Evolutionary conservation across 1,284 basidiomycete genomes (phyloP), one percentile per base, ranked within the genome.

Genomic region (Apiotrichum laibachii): DNA sequence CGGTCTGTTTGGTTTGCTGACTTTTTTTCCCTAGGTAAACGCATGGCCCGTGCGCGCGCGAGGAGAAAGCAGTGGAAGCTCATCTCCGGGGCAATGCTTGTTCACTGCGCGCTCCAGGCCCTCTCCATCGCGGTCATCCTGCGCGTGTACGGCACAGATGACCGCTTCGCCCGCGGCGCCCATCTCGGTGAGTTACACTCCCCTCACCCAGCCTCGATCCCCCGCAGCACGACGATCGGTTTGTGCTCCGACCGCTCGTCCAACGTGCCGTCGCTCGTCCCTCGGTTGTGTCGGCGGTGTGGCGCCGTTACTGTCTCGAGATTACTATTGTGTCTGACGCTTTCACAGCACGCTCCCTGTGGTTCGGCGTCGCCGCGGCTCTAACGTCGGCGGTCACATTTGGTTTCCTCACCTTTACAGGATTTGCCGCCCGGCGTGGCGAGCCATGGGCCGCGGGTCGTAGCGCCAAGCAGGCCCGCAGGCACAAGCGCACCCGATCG

Each of bases 11-110:
- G 12, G 13, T 3, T 13, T 46, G 26, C 47, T 35, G 18, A 35
- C 47, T 34, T 6, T n/a, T 34, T 6, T n/a, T n/a, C 50, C 40
- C 33, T 54, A 74, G 72, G 75, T 18, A 66, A 75, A 39, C 63
- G 72, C 18, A 72, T 70, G 5, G 72, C 72, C n/a, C 63, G 77
- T 47, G 77, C 76, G 7, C 67, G 70, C 52, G 73, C 76, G 7
- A 62, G 77, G 33, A 57, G 72, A 59, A 70, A 76, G 46, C 75
- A 77, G 43, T 79, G 77, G 77, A 77, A 77, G 64, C 69, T 79
- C 37, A 76, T 79, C 11, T 77, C 75, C 0, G 72, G 65, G 13
- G 72, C 76, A 2, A 77, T 77, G 75, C 53, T 70, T 26, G 71
- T 77, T 18, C 77, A 79, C 57, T 72, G 71, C 44, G 26, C 72